A percentile compares a stretch with the other conserved stretches of the same genome.
Evolutionary conservation across 192 early-diverging fungal species (phyloP).

Genomic region (Chytriomyces confervae): DNA sequence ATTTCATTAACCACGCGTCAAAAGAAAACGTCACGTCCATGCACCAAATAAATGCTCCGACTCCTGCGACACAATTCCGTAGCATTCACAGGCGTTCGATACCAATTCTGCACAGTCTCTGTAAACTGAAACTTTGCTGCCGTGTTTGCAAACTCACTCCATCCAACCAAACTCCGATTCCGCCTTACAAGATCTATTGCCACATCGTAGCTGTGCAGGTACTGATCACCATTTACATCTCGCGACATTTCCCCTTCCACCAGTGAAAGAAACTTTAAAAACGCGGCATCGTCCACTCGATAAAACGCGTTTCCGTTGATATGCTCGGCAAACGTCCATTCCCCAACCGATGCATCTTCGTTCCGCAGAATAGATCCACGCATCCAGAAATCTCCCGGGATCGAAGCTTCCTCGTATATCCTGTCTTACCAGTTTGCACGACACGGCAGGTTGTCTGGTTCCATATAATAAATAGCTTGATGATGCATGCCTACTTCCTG

Average conservation of each 20-base stretch:
- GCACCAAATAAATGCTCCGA: constrained; percentile 41
- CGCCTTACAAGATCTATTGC: constrained; percentile 37
- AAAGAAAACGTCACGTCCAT: constrained; percentile 41
- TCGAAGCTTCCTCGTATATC: constrained; percentile 38
- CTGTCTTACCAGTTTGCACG: constrained; percentile 40
- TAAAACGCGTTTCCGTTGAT: constrained; percentile 49
- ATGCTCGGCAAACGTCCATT: constrained; percentile 41
- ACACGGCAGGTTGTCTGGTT: constrained; percentile 44
- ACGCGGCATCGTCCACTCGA: constrained; percentile 31
- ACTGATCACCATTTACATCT: constrained; percentile 7
- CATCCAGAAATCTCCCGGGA: constrained; percentile 45
- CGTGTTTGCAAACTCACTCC: constrained; percentile 34
- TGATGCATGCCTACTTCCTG: neutral
- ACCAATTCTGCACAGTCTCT: constrained; percentile 45
- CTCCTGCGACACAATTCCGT: constrained; percentile 30
- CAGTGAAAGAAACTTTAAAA: constrained; percentile 24
- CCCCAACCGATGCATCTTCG: constrained; percentile 7
- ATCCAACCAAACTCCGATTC: constrained; percentile 36
- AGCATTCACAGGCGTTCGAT: constrained; percentile 43
- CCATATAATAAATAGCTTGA: constrained; percentile 48
- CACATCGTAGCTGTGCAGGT: constrained; percentile 40
- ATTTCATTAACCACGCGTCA: neutral
- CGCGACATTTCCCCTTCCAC: constrained; percentile 18
- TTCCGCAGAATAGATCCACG: constrained; percentile 43
- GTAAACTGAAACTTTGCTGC: constrained; percentile 39